Percentiles rank a stretch among this genome's conserved stretches.
These are phyloP conservation scores for Thelonectria blattea DNA, from an alignment of 2,329 filamentous ascomycete genomes.

Conservation along the genomic window DNA sequence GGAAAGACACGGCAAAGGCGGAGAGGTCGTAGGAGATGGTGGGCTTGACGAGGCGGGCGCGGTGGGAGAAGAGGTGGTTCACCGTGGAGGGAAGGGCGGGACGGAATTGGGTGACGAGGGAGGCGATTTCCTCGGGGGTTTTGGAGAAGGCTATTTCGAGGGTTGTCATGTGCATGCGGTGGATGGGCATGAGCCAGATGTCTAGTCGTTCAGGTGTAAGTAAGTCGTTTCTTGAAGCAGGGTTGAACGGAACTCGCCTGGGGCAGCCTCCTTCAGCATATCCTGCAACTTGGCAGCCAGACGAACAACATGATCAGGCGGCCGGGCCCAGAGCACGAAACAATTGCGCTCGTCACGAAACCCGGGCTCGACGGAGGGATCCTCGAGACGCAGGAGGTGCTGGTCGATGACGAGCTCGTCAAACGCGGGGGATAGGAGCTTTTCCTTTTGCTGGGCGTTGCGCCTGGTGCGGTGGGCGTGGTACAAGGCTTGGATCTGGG, in stretches of 20 bases:
- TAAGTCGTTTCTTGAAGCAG: background rate
- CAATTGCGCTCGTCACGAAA: constrained; percentile 81
- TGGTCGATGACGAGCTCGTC: constrained; percentile 76
- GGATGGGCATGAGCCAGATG: constrained; percentile 84
- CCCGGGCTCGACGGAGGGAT: constrained; percentile 66
- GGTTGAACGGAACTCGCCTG: constrained; percentile 61
- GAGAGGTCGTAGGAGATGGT: constrained; percentile 83
- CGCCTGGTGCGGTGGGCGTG: constrained; percentile 74
- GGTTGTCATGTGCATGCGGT: constrained; percentile 82
- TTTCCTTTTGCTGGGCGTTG: constrained; percentile 76
- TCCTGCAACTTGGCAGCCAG: constrained; percentile 74
- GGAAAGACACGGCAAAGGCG: constrained; percentile 84
- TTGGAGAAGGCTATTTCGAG: constrained; percentile 85
- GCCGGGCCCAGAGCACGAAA: constrained; percentile 86
- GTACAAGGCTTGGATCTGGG: constrained; percentile 75
- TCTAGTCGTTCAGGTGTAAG: constrained; percentile 52
- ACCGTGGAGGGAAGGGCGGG: constrained; percentile 64
- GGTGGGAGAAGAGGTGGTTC: constrained; percentile 70
- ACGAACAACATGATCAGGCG: constrained; percentile 71
- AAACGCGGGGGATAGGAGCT: constrained; percentile 73
- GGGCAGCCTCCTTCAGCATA: constrained; percentile 66
- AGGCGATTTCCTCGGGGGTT: constrained; percentile 70
- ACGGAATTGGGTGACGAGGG: constrained; percentile 64
- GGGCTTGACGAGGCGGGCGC: constrained; percentile 80
- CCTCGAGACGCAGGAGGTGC: constrained; percentile 72